Base-by-base conservation (phyloP, 2,329 filamentous ascomycete species). In the Ascochyta rabiei region DNA sequence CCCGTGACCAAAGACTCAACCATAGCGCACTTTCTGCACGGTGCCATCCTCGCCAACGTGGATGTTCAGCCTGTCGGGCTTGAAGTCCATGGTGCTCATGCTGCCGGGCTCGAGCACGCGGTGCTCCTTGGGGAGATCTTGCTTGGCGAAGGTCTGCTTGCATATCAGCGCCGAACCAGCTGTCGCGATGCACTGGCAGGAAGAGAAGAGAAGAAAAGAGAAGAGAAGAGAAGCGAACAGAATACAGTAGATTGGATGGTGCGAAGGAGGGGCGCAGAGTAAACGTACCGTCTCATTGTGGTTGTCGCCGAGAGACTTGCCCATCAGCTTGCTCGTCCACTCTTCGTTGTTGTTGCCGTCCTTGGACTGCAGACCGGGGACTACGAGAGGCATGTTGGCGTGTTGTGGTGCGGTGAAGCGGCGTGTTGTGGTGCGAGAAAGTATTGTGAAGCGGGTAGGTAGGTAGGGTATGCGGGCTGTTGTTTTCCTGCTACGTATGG, bases 291-390 rank as follows among this genome's bases (percentile, higher is more conserved):
- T 75, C 58, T 81, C 76, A 54, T 80, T 73, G 35, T 74, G 75
- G 24, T 56, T 50, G 13, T 82, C 80, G 12, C 80, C 80, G 33
- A 82, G 67, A 68, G 81, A 81, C 78, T 82, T 82, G 61, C 80
- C 80, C 66, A 78, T 75, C 19, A 82, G 72, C 73, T 81, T 76
- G 62, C 71, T 75, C 67, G 72, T 70, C 80, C 80, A 82, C 50
- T 80, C n/a, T n/a, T n/a, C 71, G 10, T 73, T 57, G 49, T 73
- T 68, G 54, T 61, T 62, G 47, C 69, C 69, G 19, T 66, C 64
- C 33, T 71, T 75, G 66, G 71, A 75, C 67, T 74, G 73, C 34
- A 80, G 61, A 48, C 78, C 79, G 38, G 80, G 80, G 13, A 82
- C 76, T 56, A 82, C 79, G 70, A 82, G 79, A 73, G 80, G 80